Evolutionary conservation across 352 stramenopile genomes (phyloP).

Genomic region (Phytophthora fragariae): DNA sequence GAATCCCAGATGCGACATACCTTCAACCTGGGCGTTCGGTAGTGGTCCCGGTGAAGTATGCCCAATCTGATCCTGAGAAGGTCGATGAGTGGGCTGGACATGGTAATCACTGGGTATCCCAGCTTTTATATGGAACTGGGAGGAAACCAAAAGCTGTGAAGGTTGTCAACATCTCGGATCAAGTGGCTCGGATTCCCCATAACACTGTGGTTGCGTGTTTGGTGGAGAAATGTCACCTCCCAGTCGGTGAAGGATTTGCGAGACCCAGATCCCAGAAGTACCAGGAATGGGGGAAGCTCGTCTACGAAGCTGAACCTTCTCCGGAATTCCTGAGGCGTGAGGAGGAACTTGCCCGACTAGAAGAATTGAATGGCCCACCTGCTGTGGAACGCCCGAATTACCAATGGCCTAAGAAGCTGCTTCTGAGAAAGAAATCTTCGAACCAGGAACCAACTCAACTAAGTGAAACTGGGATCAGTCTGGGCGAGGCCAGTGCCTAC

Average conservation of each 20-base stretch:
- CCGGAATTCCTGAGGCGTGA: background rate
- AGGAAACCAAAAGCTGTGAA: background rate
- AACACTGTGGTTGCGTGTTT: slow-evolving; percentile 5
- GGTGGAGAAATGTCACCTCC: slow-evolving; percentile 1
- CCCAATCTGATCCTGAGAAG: background rate
- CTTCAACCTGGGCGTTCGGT: background rate
- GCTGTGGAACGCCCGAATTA: background rate
- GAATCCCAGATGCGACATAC: background rate
- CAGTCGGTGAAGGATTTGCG: background rate
- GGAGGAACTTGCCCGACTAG: background rate
- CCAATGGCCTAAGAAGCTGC: background rate
- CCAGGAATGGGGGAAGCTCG: background rate
- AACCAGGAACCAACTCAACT: background rate
- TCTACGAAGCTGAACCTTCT: slow-evolving; percentile 4
- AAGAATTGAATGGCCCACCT: background rate
- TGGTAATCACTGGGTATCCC: background rate
- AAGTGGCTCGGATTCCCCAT: background rate
- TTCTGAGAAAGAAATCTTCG: background rate
- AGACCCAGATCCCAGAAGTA: slow-evolving; percentile 3
- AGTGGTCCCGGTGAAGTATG: background rate
- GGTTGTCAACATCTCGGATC: slow-evolving; percentile 10
- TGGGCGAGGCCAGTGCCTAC: background rate
- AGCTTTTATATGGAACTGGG: background rate
- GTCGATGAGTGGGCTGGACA: background rate
- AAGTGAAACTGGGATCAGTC: background rate